phyloP scores from a whole-genome alignment of 495 filamentous ascomycete genomes.

The Massariosphaeria phaeospora region DNA sequence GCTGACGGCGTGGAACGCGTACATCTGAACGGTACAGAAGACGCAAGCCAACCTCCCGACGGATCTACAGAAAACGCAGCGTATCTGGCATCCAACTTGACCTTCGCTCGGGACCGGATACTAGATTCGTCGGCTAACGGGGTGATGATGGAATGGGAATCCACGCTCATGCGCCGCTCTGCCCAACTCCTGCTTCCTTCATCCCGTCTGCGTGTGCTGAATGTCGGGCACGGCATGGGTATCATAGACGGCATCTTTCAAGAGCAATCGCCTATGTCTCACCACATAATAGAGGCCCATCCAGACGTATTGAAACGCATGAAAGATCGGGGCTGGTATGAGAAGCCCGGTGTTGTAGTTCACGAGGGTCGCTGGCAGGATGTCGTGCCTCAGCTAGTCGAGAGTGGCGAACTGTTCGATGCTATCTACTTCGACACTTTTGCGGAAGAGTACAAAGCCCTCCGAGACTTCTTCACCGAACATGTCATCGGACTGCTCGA shows the following conservation, averaged over 20 bases:
- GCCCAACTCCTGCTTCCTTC: slow-evolving; percentile 59
- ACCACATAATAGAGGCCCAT: slow-evolving; percentile 87
- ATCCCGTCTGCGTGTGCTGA: slow-evolving; percentile 66
- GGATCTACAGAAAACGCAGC: slow-evolving; percentile 49
- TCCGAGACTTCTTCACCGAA: slow-evolving; percentile 84
- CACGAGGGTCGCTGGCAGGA: slow-evolving; percentile 83
- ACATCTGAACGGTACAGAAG: too few relatives aligned
- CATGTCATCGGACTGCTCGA: slow-evolving; percentile 74
- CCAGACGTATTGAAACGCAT: slow-evolving; percentile 71
- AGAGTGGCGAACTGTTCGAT: slow-evolving; percentile 70
- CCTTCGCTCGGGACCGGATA: slow-evolving; percentile 67
- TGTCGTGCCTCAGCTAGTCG: slow-evolving; percentile 63
- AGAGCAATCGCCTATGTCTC: slow-evolving; percentile 56
- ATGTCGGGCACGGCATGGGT: slow-evolving; percentile 94
- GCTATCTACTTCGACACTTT: slow-evolving; percentile 98
- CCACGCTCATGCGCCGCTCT: slow-evolving; percentile 76
- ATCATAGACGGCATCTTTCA: slow-evolving; percentile 87
- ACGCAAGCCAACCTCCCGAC: not conserved
- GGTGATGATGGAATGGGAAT: slow-evolving; percentile 98
- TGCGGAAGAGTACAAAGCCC: slow-evolving; percentile 81
- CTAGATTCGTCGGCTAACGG: slow-evolving; percentile 78
- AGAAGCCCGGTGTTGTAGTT: slow-evolving; percentile 58
- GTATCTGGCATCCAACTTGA: slow-evolving; percentile 74
- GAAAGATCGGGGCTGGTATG: slow-evolving; percentile 56
- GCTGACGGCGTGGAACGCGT: not conserved